Percentiles rank a stretch among this genome's conserved stretches.
Conservation (phyloP, 306 rosid species). For the Casuarina equisetifolia region DNA sequence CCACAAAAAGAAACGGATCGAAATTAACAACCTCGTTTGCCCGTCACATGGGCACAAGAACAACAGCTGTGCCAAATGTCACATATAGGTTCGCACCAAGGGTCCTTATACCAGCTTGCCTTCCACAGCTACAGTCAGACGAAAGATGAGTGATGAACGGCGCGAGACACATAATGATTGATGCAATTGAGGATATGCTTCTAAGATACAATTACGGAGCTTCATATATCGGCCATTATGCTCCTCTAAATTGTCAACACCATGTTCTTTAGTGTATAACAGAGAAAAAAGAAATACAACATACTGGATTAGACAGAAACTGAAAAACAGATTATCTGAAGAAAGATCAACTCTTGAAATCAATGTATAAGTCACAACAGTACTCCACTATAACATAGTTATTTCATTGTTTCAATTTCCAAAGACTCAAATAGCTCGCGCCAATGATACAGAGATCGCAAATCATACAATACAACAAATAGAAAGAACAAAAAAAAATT, state of each 20-base stretch:
- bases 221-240: neutral
- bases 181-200: too few species aligned
- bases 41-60: too few species aligned
- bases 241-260: neutral
- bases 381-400: conserved; percentile 13
- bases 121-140: too few species aligned
- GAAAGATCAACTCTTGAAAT: neutral
- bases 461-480: conserved; percentile 31
- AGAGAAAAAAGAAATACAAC: neutral
- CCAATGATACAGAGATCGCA: conserved; percentile 28
- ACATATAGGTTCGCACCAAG: too few species aligned
- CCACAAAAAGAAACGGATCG: too few species aligned
- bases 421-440: conserved; percentile 3
- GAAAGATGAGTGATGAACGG: too few species aligned
- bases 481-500: neutral
- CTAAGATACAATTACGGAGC: neutral
- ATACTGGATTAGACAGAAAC: neutral
- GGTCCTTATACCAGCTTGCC: too few species aligned
- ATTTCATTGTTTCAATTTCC: conserved; percentile 16
- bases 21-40: too few species aligned
- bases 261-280: neutral
- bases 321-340: neutral
- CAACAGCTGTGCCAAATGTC: too few species aligned
- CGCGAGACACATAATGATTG: too few species aligned
- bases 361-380: conserved; percentile 27